A percentile compares a stretch with the other conserved stretches of the same genome.
These are phyloP conservation scores for Aspergillus quadricinctus DNA, from an alignment of 2,329 filamentous ascomycete species.

Conservation along the genomic window DNA sequence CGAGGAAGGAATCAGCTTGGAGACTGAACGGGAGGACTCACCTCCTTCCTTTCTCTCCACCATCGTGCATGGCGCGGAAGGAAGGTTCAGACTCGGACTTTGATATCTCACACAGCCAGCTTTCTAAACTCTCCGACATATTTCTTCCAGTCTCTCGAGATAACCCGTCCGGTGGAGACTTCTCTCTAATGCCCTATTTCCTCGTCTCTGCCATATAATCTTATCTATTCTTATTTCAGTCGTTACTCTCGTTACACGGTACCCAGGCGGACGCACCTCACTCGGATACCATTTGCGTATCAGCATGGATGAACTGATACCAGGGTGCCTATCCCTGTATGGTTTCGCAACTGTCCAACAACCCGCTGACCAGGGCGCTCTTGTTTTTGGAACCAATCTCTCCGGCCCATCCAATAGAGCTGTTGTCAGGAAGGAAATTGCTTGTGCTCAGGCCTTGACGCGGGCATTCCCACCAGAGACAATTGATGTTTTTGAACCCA, in stretches of 20 bases:
- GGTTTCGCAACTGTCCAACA: not conserved
- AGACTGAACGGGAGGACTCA: not conserved
- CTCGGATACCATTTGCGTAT: not conserved
- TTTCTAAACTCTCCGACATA: not conserved
- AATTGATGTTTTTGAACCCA: not conserved
- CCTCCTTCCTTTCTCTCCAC: not conserved
- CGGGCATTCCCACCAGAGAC: not conserved
- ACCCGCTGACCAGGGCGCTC: not conserved
- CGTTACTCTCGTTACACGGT: not conserved
- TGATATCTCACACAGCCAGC: not conserved
- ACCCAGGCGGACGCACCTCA: not conserved
- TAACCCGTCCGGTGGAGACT: not conserved
- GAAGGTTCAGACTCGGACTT: not conserved
- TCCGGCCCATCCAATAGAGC: not conserved
- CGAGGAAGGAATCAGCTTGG: not conserved
- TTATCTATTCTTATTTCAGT: not conserved
- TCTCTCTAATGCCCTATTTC: not conserved
- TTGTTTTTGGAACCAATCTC: not conserved
- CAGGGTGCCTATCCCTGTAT: not conserved
- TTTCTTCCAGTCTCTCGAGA: not conserved
- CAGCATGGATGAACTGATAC: not conserved
- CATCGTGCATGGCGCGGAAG: not conserved
- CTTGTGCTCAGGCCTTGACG: not conserved
- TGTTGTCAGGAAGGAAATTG: not conserved
- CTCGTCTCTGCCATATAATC: not conserved